Conservation (phyloP, 306 rosid genomes). For the Cicer yamashitae region DNA sequence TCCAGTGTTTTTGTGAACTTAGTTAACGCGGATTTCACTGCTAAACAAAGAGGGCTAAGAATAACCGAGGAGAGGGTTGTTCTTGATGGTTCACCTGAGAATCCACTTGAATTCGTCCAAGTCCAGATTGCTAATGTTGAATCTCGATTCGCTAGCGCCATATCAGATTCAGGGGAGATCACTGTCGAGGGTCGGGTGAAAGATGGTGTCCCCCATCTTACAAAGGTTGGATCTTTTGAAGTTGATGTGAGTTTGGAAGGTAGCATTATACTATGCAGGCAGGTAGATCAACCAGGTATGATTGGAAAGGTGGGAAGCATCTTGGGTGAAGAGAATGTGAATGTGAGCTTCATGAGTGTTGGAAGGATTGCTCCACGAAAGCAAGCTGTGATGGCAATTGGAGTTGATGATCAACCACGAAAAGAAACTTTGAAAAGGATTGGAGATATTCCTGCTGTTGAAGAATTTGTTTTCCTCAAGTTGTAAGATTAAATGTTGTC, state of each 20-base stretch:
- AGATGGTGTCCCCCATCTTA: constrained; percentile 90
- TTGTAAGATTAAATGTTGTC: constrained; percentile 53
- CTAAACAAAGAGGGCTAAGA: constrained; percentile 92
- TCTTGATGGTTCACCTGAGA: constrained; percentile 92
- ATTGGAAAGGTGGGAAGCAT: constrained; percentile 88
- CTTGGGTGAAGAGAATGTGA: constrained; percentile 89
- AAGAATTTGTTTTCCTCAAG: constrained; percentile 93
- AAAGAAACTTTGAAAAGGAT: constrained; percentile 80
- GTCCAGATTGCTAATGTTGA: constrained; percentile 97
- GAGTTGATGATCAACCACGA: constrained; percentile 88
- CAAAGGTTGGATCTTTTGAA: constrained; percentile 94
- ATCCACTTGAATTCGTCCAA: constrained; percentile 78
- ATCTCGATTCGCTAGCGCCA: constrained; percentile 89
- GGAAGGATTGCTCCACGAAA: constrained; percentile 98
- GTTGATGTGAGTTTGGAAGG: constrained; percentile 98
- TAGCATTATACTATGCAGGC: constrained; percentile 87
- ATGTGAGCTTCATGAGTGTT: constrained; percentile 98
- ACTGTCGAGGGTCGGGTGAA: constrained; percentile 89
- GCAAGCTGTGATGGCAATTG: constrained; percentile 99
- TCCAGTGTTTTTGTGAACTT: constrained; percentile 88
- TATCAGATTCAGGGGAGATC: constrained; percentile 87
- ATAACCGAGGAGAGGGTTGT: constrained; percentile 79
- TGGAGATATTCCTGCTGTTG: constrained; percentile 83
- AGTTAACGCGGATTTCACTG: constrained; percentile 98
- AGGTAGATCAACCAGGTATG: constrained; percentile 99